These are phyloP conservation scores for Leishmania tropica DNA, from an alignment of 208 protist genomes.

Conservation along the genomic window DNA sequence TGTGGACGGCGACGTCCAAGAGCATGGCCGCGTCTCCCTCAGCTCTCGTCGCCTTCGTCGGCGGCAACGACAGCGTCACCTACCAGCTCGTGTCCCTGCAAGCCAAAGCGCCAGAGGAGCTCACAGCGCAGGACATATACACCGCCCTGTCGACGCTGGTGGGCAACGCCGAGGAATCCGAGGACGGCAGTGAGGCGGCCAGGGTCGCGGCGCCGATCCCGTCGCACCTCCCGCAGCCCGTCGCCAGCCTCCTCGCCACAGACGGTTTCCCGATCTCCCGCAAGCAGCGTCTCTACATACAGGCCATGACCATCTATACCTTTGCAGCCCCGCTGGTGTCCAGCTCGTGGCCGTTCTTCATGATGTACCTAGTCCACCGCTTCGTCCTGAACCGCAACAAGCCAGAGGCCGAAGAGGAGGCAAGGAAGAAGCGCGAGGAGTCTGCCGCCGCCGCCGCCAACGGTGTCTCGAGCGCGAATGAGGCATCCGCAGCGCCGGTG, in stretches of 20 bases:
- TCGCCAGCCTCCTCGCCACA: slow-evolving; percentile 43
- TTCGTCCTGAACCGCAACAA: slow-evolving; percentile 45
- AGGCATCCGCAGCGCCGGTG: slow-evolving; percentile 12
- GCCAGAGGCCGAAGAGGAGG: slow-evolving; percentile 20
- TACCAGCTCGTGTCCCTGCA: slow-evolving; percentile 38
- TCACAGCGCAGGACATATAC: slow-evolving; percentile 41
- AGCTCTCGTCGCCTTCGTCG: slow-evolving; percentile 52
- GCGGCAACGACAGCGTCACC: slow-evolving; percentile 59
- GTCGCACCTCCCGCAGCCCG: slow-evolving; percentile 23
- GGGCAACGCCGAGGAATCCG: slow-evolving; percentile 6
- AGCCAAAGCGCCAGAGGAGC: slow-evolving; percentile 29
- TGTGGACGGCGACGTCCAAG: slow-evolving; percentile 29
- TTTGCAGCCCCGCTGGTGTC: slow-evolving; percentile 43
- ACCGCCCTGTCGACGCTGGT: slow-evolving; percentile 33
- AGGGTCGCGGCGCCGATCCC: neutral
- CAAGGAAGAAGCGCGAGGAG: slow-evolving; percentile 1
- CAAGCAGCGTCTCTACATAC: slow-evolving; percentile 55
- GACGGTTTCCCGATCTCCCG: slow-evolving; percentile 56
- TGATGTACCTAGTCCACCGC: slow-evolving; percentile 80
- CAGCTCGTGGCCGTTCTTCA: slow-evolving; percentile 63
- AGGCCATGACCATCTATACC: slow-evolving; percentile 41
- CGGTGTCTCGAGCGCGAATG: neutral
- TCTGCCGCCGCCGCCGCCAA: slow-evolving; percentile 5
- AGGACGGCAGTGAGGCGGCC: neutral
- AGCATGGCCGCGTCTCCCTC: slow-evolving; percentile 14